Percentiles rank a stretch among this genome's conserved stretches.
phyloP scores from a whole-genome alignment of 306 rosid species.

The Nissolia schottii region DNA sequence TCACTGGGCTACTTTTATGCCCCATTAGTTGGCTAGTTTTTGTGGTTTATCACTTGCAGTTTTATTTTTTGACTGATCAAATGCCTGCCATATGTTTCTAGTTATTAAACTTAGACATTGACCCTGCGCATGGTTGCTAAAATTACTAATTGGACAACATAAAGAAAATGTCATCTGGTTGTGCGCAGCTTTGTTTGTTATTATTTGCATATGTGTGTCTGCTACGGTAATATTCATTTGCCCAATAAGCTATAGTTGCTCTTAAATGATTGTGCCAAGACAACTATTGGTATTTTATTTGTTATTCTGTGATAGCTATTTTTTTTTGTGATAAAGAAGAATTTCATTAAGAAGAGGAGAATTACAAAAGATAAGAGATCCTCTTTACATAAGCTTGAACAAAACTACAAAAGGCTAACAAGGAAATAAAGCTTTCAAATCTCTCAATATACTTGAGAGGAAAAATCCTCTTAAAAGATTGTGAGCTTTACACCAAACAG shows the following conservation, averaged over 20 bases:
- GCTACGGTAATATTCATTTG: not conserved
- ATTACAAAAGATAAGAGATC: too few species aligned
- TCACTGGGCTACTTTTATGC: not conserved
- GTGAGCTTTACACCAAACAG: too few species aligned
- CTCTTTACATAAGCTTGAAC: too few species aligned
- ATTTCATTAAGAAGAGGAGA: too few species aligned
- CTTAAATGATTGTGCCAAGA: not conserved
- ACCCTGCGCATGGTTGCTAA: not conserved
- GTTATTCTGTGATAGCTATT: not conserved
- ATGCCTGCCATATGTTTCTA: constrained; percentile 2
- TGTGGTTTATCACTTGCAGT: not conserved
- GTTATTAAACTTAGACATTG: not conserved
- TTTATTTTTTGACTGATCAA: not conserved
- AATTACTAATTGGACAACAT: not conserved
- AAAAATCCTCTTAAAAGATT: too few species aligned
- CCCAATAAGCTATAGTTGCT: not conserved
- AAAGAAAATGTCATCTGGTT: constrained; percentile 3
- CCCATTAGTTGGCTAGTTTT: not conserved
- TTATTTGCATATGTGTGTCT: not conserved
- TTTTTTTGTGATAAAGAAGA: too few species aligned
- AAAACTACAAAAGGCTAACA: too few species aligned
- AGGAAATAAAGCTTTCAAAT: too few species aligned
- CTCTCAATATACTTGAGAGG: too few species aligned
- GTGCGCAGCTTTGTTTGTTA: not conserved
- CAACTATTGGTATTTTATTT: not conserved